Conservation (phyloP, 768 basidiomycete genomes). For the Rhizopogon vinicolor region DNA sequence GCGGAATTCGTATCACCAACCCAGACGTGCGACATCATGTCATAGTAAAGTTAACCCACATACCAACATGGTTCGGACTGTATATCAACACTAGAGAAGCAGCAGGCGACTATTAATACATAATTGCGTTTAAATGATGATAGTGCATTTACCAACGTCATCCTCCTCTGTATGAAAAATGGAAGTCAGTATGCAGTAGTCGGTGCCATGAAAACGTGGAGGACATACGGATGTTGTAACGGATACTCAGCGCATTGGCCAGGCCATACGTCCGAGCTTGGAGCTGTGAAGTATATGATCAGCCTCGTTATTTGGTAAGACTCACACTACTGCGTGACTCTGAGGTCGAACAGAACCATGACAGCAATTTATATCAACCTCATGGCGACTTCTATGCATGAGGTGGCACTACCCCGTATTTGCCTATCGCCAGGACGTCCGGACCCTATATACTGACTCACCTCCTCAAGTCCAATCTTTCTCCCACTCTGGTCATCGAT, state of each 20-base stretch:
- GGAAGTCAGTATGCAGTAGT: not conserved
- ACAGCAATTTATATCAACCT: no score
- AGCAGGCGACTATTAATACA: not conserved
- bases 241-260: slow-evolving; percentile 32
- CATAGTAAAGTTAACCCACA: slow-evolving; percentile 5
- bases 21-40: not conserved
- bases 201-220: not conserved
- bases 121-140: not conserved
- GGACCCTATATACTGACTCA: slow-evolving; percentile 7
- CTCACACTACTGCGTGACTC: no score
- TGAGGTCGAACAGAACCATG: no score
- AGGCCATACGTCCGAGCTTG: slow-evolving; percentile 31
- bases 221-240: slow-evolving; percentile 29
- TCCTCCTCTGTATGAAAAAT: slow-evolving; percentile 26
- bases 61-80: slow-evolving; percentile 65
- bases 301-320: not conserved
- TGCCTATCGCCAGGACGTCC: not conserved
- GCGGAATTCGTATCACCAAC: not conserved
- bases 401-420: not conserved
- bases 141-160: slow-evolving; percentile 31
- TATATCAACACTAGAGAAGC: slow-evolving; percentile 48
- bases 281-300: slow-evolving; percentile 20
- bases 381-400: no score
- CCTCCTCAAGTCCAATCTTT: slow-evolving; percentile 32
- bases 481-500: slow-evolving; percentile 38